phyloP scores from a whole-genome alignment of 176 grass and related monocot species.

The Bonia amplexicaulis region DNA sequence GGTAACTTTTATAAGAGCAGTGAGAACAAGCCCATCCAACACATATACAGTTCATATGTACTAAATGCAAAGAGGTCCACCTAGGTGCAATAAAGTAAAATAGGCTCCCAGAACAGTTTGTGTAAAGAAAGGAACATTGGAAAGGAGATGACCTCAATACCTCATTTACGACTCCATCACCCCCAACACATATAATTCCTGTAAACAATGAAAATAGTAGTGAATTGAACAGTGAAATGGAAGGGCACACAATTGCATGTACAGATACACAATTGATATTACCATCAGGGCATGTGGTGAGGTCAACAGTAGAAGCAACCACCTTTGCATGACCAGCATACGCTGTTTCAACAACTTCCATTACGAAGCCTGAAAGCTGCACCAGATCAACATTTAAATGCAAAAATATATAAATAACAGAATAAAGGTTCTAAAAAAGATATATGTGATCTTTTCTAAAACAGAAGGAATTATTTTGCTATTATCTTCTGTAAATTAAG shows the following conservation, averaged over 20 bases:
- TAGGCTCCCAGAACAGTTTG: neutral
- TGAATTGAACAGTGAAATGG: neutral
- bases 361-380: conserved; percentile 90
- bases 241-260: neutral
- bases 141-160: conserved; percentile 56
- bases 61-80: neutral
- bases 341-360: conserved; percentile 82
- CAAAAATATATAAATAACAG: conserved; percentile 34
- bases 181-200: conserved; percentile 89
- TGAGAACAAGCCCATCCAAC: neutral
- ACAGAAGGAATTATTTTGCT: neutral
- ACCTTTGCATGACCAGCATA: conserved; percentile 82
- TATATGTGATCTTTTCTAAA: neutral
- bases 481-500: neutral
- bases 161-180: conserved; percentile 94
- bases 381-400: conserved; percentile 51
- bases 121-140: conserved; percentile 1
- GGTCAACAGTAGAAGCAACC: conserved; percentile 71
- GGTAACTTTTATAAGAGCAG: neutral
- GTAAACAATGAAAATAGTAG: conserved; percentile 11
- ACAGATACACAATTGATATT: conserved; percentile 21
- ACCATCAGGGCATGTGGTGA: conserved; percentile 72
- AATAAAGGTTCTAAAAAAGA: neutral
- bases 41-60: conserved; percentile 3
- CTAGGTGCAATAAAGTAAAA: conserved; percentile 13